Percentiles rank a stretch among this genome's conserved stretches.
Evolutionary conservation across 2,329 filamentous ascomycete genomes (phyloP).

Genomic region (Fusarium graminum): DNA sequence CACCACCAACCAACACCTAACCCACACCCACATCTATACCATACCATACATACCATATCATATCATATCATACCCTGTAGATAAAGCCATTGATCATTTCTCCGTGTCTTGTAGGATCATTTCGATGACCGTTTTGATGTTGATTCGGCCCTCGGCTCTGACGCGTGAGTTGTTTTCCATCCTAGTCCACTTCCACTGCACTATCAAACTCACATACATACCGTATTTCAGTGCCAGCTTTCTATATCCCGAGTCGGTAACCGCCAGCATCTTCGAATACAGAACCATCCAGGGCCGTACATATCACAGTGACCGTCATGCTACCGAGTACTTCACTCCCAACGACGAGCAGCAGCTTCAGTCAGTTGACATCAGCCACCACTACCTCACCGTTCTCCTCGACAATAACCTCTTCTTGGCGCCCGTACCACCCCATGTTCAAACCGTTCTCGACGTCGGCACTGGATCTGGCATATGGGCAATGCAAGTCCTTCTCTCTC

Average conservation of each 20-base stretch:
- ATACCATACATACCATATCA: too few relatives aligned
- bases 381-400: slow-evolving; percentile 44
- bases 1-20: not conserved
- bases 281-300: slow-evolving; percentile 44
- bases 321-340: slow-evolving; percentile 41
- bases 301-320: slow-evolving; percentile 44
- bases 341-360: slow-evolving; percentile 46
- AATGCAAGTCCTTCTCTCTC: slow-evolving; percentile 12
- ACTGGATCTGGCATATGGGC: slow-evolving; percentile 45
- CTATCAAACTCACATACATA: slow-evolving; percentile 4
- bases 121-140: slow-evolving; percentile 33
- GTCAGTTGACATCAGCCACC: slow-evolving; percentile 45
- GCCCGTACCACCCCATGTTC: slow-evolving; percentile 34
- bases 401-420: slow-evolving; percentile 41
- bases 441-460: slow-evolving; percentile 45
- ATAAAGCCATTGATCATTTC: slow-evolving; percentile 14
- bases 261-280: slow-evolving; percentile 44
- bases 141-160: slow-evolving; percentile 43
- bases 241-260: slow-evolving; percentile 37
- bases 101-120: slow-evolving; percentile 15
- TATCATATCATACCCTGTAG: not conserved
- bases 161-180: slow-evolving; percentile 36
- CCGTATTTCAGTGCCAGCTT: slow-evolving; percentile 37
- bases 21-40: not conserved
- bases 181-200: not conserved